Evolutionary conservation across 345 rosid genomes (phyloP), one percentile per base, ranked within the genome.

Genomic region (Brassica incana): DNA sequence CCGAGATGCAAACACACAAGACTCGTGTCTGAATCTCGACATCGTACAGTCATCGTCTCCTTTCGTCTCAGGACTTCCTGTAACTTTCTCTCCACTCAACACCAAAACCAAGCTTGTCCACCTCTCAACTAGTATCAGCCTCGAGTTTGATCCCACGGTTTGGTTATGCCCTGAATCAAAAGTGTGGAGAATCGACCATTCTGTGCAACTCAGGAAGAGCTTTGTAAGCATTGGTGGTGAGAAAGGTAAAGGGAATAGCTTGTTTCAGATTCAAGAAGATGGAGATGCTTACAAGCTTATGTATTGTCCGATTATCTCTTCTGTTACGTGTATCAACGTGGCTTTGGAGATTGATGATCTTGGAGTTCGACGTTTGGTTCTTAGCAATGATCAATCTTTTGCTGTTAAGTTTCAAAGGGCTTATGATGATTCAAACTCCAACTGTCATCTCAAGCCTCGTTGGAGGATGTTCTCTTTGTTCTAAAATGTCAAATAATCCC

Each of bases 231-330:
- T 3, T 43, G 74, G 78, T 35, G 82, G 78, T 43, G 56, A 80
- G 71, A 79, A 45, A 68, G 52, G 71, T 30, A 36, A 52, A 45
- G 14, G 66, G 36, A 15, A 36, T 63, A 80, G 83, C 61, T 74
- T 1, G 52, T 80, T 80, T 69, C 78, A 69, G 83, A 75, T 80
- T 25, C 67, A 69, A 5, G 35, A 69, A 58, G 73, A 78, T 66
- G 82, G 78, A 29, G 82, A 73, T 20, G 82, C 69, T 65, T 78
- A 78, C 64, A 79, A 79, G 69, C 54, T 79, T 59, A 20, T 73
- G 82, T 73, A 79, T 23, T 79, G 82, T 61, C 77, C 77, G 20
- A 6, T 56, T 18, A 2, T 9, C 45, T 58, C 77, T 15, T 23
- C 18, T 61, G 50, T 64, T 48, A 2, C 74, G 45, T 74, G 75